Base-by-base conservation (phyloP, 2,329 filamentous ascomycete genomes). In the Pseudopyrenochaeta lycopersici region DNA sequence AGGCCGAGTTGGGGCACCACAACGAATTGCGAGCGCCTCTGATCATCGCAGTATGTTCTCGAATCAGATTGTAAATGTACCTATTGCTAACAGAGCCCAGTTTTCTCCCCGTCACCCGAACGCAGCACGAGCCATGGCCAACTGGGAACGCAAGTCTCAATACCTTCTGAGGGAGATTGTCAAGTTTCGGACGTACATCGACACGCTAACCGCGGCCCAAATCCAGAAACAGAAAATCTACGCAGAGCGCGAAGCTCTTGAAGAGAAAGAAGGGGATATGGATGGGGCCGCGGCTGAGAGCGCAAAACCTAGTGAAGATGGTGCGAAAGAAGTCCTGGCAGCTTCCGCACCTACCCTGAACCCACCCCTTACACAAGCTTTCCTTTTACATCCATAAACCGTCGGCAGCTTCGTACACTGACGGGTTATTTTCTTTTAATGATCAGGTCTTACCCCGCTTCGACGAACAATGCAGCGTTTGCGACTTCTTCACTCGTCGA, bases 81-180 rank as follows among this genome's bases (percentile, higher is more conserved):
- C 7, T 31, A 18, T 31, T 33, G 46, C 66, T 72, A 47, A 71
- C 33, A 2, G 1, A n/a, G 1, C 17, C 35, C 10, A 85, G 83
- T 98, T 96, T 73, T 92, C 91, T 12, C 90, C 92, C 2, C 86
- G 92, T 27, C 90, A 94, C 56, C 84, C 86, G 32, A 98, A 98
- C 68, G 85, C 88, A 14, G 81, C 81, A 58, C 93, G 90, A 76
- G 92, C 94, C 14, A 94, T 98, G 90, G 84, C 88, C 17, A 99
- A 99, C 76, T 99, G 95, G 94, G 93, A 99, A 80, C 88, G 90
- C 70, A 98, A 98, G 80, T 96, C 91, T 50, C 89, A 91, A 27
- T 97, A 98, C 72, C 80, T 99, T 35, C 82, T 98, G 11, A 84
- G 91, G 31, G 95, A 99, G 79, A 97, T 96, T 74, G 92, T 98